Evolutionary conservation across 2,329 filamentous ascomycete species (phyloP), one percentile per base, ranked within the genome.

Genomic region (Didymella segeticola): DNA sequence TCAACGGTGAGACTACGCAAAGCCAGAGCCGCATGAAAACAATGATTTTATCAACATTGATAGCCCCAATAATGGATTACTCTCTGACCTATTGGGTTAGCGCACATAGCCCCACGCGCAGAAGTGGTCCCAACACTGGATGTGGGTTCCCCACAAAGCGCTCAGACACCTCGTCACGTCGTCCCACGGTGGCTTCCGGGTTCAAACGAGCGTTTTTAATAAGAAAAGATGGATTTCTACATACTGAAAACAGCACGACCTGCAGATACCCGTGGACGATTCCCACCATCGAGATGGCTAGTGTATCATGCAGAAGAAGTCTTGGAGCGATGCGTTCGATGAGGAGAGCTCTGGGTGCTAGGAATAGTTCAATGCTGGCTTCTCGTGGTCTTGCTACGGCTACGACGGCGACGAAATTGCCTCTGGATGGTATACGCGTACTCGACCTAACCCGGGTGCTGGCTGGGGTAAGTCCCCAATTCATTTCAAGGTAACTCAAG

Each of bases 401-500:
- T 8, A 29, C 6, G 29, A 17, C 23, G 38, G 14, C 38, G 23
- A 41, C 38, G 31, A 82, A 80, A 25, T 72, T 88, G 26, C 93
- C 95, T 23, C 82, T 98, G 66, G 85, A 90, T 36, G 93, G 93
- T 1, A 88, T 95, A 63, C 86, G 90, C 48, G 93, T 98, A 12
- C 80, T 99, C 59, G 95, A 99, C 75, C 95, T 99, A 91, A 97
- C 93, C 3, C 86, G 93, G 77, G 95, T 99, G 5, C 79, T 99
- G 60, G 93, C 93, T 61, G 93, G 93, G 56, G 93, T 96, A 80
- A 77, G 88, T 82, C 37, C 56, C 19, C 4, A 7, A 38, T 7
- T 15, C 41, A n/a, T 17, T 6, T n/a, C n/a, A n/a, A n/a, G n/a
- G n/a, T 71, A 53, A 71, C 57, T 42, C 25, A 42, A 12, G 15